Base-by-base conservation (phyloP, 1,284 basidiomycete species). In the Ganoderma multipileum region DNA sequence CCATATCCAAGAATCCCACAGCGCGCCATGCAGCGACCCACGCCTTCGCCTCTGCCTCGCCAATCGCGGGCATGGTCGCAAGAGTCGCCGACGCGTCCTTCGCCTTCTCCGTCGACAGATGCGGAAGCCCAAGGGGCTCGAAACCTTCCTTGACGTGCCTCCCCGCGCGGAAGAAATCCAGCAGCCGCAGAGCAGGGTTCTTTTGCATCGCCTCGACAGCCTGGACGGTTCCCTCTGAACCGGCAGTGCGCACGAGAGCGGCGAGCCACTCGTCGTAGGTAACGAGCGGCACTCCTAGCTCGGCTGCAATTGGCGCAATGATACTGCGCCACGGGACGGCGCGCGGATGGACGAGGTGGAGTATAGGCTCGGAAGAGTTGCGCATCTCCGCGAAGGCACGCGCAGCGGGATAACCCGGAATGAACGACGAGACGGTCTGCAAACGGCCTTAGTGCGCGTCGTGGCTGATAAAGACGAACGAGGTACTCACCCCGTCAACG, bases 321-420 rank as follows among this genome's bases (percentile, higher is more conserved):
- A 73, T 39, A 2, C 55, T 52, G n/a, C 57, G 61, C 72, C 72
- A 73, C 2, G 65, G 16, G 33, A 71, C 69, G 11, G 72, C 68
- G 14, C 60, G 63, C 16, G 70, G 66, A 50, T 73, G 69, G 39
- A 67, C 70, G 44, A 71, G 63, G 42, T 68, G 64, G 28, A 72
- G 66, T 20, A 77, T 55, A 1, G 60, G 57, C 5, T 59, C 52
- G 7, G 70, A 42, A 9, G 73, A 61, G 14, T 63, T 50, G 23
- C 72, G 69, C 70, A 75, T 73, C 38, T 77, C 76, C 2, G 71
- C 47, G 42, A 77, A 58, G 0, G 71, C 72, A 0, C 57, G 58
- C 1, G 76, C 73, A 0, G 76, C 75, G 4, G 68, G 61, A 38
- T 75, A 71, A 2, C 66, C 47, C 1, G 72, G 74, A 26, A 79